Conservation (phyloP, 805 yeast genomes). For the Candida palmyrensis region DNA sequence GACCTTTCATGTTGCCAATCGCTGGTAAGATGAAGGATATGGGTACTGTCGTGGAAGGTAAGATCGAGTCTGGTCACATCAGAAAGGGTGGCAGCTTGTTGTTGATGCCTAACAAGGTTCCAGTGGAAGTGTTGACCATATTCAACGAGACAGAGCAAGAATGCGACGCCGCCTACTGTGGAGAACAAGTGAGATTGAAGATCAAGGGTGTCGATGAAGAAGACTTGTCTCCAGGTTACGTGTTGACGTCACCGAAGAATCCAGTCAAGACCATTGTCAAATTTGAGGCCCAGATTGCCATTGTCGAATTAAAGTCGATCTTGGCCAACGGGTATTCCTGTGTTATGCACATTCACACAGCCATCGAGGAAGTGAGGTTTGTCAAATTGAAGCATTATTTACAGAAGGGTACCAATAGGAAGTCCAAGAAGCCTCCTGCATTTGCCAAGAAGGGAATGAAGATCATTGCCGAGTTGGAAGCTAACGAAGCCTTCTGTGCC, state of each 20-base stretch:
- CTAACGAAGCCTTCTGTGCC: conserved; percentile 83
- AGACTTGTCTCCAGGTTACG: conserved; percentile 88
- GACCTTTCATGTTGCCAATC: conserved; percentile 96
- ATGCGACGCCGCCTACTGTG: conserved; percentile 83
- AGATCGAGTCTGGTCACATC: conserved; percentile 92
- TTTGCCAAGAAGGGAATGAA: conserved; percentile 99
- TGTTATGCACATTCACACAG: conserved; percentile 98
- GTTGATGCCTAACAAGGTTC: conserved; percentile 86
- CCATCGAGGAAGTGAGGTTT: conserved; percentile 90
- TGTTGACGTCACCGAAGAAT: conserved; percentile 74
- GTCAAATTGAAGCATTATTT: conserved; percentile 82
- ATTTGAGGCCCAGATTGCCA: conserved; percentile 95
- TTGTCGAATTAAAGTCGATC: conserved; percentile 93
- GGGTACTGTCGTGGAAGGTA: conserved; percentile 98
- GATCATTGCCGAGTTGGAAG: conserved; percentile 87
- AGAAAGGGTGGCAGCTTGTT: conserved; percentile 71
- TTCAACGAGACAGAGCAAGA: conserved; percentile 96
- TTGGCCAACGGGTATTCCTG: conserved; percentile 94
- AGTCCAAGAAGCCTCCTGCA: conserved; percentile 94
- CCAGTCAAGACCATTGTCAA: conserved; percentile 89
- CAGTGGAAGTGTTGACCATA: conserved; percentile 81
- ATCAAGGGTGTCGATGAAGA: conserved; percentile 97
- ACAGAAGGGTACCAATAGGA: conserved; percentile 95
- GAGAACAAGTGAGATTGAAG: conserved; percentile 95
- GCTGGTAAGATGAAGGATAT: conserved; percentile 93